Conservation (phyloP, 2,329 filamentous ascomycete genomes). For the Paecilomyces niveus region DNA sequence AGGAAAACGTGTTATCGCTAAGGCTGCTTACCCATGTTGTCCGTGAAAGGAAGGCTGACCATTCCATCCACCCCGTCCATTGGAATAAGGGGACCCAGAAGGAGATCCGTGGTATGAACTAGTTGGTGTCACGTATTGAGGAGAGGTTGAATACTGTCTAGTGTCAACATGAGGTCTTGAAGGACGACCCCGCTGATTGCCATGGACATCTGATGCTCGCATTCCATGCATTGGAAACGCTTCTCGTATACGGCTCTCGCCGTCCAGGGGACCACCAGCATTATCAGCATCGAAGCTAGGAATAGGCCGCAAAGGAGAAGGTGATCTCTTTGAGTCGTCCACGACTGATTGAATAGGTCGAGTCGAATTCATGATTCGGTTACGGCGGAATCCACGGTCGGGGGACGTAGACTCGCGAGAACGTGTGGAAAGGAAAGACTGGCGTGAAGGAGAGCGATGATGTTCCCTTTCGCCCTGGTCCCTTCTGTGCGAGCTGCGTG, state of each 20-base stretch:
- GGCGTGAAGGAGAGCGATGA: constrained; percentile 26
- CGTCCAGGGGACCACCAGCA: constrained; percentile 20
- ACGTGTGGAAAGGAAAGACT: constrained; percentile 23
- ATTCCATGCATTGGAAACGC: constrained; percentile 25
- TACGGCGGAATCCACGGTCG: constrained; percentile 13
- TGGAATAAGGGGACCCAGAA: constrained; percentile 54
- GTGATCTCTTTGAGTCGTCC: constrained; percentile 20
- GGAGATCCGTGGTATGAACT: constrained; percentile 55
- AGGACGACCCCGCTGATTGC: constrained; percentile 25
- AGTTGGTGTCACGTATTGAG: constrained; percentile 49
- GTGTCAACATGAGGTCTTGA: constrained; percentile 36
- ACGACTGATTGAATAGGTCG: constrained; percentile 22
- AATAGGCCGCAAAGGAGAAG: constrained; percentile 27
- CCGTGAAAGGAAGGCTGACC: constrained; percentile 36
- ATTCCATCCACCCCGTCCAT: constrained; percentile 48
- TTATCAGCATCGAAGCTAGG: constrained; percentile 26
- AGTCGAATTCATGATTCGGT: constrained; percentile 18
- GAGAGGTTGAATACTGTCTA: constrained; percentile 51
- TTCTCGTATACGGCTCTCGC: constrained; percentile 24
- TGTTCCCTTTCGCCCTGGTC: constrained; percentile 19
- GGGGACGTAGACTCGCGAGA: constrained; percentile 25
- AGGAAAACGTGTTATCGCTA: constrained; percentile 6
- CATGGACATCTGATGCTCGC: constrained; percentile 24
- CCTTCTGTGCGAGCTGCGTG: constrained; percentile 19
- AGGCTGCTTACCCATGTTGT: constrained; percentile 44